Evolutionary conservation across 768 basidiomycete genomes (phyloP).

Genomic region (Ramaria sp.): DNA sequence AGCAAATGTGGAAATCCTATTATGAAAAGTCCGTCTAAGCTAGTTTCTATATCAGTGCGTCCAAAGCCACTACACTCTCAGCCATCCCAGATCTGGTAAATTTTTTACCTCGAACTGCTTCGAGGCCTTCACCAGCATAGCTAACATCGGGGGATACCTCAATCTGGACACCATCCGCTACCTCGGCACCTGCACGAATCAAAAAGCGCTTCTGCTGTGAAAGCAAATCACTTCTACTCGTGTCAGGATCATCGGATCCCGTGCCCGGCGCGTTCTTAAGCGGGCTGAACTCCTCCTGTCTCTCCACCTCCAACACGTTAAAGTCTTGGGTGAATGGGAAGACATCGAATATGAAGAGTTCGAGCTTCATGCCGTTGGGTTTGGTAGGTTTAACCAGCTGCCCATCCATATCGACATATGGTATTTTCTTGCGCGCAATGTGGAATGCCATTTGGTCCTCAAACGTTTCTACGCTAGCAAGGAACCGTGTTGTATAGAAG

Average conservation of each 20-base stretch:
- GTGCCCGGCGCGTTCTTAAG: conserved; percentile 96
- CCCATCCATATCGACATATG: conserved; percentile 65
- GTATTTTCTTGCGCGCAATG: conserved; percentile 96
- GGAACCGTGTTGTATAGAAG: conserved; percentile 86
- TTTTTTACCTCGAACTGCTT: conserved; percentile 62
- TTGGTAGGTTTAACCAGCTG: conserved; percentile 64
- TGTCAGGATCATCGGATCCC: conserved; percentile 80
- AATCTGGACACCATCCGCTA: conserved; percentile 70
- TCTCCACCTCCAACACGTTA: conserved; percentile 78
- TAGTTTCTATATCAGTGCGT: conserved; percentile 42
- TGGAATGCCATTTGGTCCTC: conserved; percentile 91
- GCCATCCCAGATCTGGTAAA: conserved; percentile 69
- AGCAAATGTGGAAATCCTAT: not conserved
- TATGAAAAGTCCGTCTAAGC: conserved; percentile 6
- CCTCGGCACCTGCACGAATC: conserved; percentile 60
- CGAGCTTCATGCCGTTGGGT: conserved; percentile 99
- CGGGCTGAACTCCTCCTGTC: conserved; percentile 90
- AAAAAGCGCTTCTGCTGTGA: conserved; percentile 83
- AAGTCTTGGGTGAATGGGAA: conserved; percentile 84
- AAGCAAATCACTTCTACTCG: conserved; percentile 82
- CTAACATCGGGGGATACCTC: conserved; percentile 83
- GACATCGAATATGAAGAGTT: conserved; percentile 98
- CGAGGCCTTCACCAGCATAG: conserved; percentile 89
- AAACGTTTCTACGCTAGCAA: conserved; percentile 67
- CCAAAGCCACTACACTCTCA: conserved; percentile 56